Conservation (phyloP, 129 eudicot genomes). For the Logfia minima region DNA sequence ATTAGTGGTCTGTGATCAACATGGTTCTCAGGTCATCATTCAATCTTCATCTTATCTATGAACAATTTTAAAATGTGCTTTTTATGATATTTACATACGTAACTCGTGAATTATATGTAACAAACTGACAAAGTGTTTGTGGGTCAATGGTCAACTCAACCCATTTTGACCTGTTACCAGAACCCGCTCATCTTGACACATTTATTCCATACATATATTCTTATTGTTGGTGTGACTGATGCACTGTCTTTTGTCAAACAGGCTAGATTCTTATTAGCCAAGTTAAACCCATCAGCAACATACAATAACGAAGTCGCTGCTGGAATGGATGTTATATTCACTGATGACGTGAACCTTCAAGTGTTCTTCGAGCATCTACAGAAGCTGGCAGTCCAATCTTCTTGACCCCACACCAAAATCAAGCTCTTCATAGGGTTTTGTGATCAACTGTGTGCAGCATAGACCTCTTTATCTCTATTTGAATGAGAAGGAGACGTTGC, state of each 20-base stretch:
- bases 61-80: background rate
- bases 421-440: conserved; percentile 9
- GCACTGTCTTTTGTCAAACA: conserved; percentile 34
- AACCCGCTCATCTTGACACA: background rate
- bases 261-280: conserved; percentile 44
- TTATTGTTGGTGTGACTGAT: conserved; percentile 15
- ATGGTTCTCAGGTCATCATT: conserved; percentile 82
- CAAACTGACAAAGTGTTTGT: background rate
- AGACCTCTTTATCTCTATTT: background rate
- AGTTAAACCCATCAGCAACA: conserved; percentile 31
- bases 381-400: conserved; percentile 30
- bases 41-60: background rate
- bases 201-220: background rate
- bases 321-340: conserved; percentile 35
- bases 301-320: conserved; percentile 33
- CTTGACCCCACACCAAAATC: conserved; percentile 23
- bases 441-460: conserved; percentile 19
- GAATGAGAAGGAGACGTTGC: conserved; percentile 1
- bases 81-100: background rate
- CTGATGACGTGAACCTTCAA: conserved; percentile 34
- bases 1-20: conserved; percentile 95
- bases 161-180: background rate
- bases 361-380: conserved; percentile 35
- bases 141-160: background rate
- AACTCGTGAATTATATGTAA: background rate